A percentile compares a stretch with the other conserved stretches of the same genome.
phyloP scores from a whole-genome alignment of 1,284 basidiomycete species.

The Naganishia liquefaciens region DNA sequence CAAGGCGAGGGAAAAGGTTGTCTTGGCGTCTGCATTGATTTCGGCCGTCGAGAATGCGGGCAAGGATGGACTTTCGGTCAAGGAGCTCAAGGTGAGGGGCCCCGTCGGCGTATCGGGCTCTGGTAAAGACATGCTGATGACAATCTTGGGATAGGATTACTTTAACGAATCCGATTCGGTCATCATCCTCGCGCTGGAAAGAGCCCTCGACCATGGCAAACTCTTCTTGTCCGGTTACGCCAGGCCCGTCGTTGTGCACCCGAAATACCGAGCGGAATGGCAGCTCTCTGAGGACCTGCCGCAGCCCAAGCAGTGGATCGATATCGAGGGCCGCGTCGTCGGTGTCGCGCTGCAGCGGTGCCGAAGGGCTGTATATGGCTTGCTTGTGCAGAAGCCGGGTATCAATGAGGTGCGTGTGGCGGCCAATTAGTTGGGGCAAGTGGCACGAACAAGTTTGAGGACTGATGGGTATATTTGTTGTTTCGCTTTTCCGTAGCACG shows the following conservation, averaged over 20 bases:
- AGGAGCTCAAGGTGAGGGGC: slow-evolving; percentile 7
- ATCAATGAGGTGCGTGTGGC: slow-evolving; percentile 31
- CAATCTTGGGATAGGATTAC: background rate
- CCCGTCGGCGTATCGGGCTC: background rate
- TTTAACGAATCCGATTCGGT: slow-evolving; percentile 7
- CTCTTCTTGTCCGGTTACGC: slow-evolving; percentile 15
- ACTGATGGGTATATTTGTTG: background rate
- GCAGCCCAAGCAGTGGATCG: slow-evolving; percentile 31
- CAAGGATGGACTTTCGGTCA: slow-evolving; percentile 6
- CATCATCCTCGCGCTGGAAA: slow-evolving; percentile 20
- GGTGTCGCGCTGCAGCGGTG: slow-evolving; percentile 11
- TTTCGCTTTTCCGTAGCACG: background rate
- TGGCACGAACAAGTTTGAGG: background rate
- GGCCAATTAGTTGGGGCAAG: background rate
- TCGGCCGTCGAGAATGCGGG: slow-evolving; percentile 20
- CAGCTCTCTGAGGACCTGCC: slow-evolving; percentile 7
- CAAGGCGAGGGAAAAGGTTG: slow-evolving; percentile 11
- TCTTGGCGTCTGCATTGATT: slow-evolving; percentile 14
- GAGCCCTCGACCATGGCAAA: slow-evolving; percentile 11
- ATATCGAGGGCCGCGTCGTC: slow-evolving; percentile 24
- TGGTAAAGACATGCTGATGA: background rate
- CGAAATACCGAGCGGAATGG: slow-evolving; percentile 2
- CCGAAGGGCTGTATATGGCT: slow-evolving; percentile 20
- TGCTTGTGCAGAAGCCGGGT: slow-evolving; percentile 29
- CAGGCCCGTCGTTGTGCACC: slow-evolving; percentile 9